Evolutionary conservation across 2,329 filamentous ascomycete species (phyloP).

Genomic region (Corynespora cassiicola): DNA sequence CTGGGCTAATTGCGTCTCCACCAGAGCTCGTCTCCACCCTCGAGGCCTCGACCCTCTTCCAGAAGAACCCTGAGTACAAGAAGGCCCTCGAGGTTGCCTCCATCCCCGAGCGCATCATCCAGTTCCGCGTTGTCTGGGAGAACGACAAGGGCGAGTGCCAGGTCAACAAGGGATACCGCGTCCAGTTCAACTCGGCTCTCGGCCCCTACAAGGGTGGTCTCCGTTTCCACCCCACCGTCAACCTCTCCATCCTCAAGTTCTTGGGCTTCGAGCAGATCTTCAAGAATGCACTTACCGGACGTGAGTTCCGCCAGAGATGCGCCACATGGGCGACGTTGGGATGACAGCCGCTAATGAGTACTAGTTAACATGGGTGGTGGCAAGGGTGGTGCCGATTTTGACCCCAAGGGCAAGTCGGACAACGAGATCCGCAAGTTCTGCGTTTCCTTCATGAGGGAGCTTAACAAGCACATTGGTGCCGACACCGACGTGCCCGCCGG

Average conservation of each 20-base stretch:
- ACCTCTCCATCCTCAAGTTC: slow-evolving; percentile 84
- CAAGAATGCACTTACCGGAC: slow-evolving; percentile 97
- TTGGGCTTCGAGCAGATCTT: slow-evolving; percentile 99
- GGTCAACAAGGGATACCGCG: slow-evolving; percentile 93
- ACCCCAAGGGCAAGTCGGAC: slow-evolving; percentile 98
- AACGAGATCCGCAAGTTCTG: slow-evolving; percentile 98
- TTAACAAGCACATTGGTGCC: slow-evolving; percentile 91
- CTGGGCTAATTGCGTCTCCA: slow-evolving; percentile 15
- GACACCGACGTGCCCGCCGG: slow-evolving; percentile 96
- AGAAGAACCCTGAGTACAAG: slow-evolving; percentile 93
- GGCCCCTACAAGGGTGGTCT: slow-evolving; percentile 98
- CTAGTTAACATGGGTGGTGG: slow-evolving; percentile 92
- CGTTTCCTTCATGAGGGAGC: slow-evolving; percentile 92
- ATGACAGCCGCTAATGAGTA: slow-evolving; percentile 11
- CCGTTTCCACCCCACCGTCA: slow-evolving; percentile 90
- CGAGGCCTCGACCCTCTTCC: slow-evolving; percentile 90
- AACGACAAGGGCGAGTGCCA: slow-evolving; percentile 88
- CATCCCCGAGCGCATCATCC: slow-evolving; percentile 92
- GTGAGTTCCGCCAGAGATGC: slow-evolving; percentile 58
- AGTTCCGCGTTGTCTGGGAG: slow-evolving; percentile 98
- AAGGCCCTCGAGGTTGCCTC: slow-evolving; percentile 87
- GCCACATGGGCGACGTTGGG: neutral
- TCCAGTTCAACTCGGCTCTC: slow-evolving; percentile 98
- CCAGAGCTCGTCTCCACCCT: slow-evolving; percentile 94
- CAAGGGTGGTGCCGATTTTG: slow-evolving; percentile 97